Conservation (phyloP, 345 rosid species). For the Dipteronia dyeriana region DNA sequence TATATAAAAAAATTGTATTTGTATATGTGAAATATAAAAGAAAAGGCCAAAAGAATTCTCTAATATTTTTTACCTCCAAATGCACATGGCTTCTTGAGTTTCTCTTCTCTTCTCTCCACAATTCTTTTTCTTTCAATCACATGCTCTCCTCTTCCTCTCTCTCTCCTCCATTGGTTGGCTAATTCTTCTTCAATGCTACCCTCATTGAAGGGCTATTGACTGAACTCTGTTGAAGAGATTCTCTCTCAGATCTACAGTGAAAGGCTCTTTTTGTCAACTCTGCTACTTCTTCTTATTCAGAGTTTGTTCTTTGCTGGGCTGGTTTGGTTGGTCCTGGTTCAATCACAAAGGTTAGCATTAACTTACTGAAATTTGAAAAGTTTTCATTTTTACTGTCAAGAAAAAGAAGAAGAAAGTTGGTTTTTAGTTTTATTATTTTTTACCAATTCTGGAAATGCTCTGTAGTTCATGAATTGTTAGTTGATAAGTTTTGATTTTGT, state of each 20-base stretch:
- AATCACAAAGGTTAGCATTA: constrained; percentile 30
- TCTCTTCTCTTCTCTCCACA: constrained; percentile 36
- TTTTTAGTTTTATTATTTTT: background rate
- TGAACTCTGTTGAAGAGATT: constrained; percentile 31
- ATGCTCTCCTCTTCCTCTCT: constrained; percentile 39
- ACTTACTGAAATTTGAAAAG: background rate
- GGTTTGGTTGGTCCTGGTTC: constrained; percentile 21
- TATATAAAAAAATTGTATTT: background rate
- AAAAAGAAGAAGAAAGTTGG: background rate
- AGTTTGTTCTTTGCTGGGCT: constrained; percentile 22
- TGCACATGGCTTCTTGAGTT: constrained; percentile 60
- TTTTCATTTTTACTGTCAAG: background rate
- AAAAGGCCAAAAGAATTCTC: constrained; percentile 39
- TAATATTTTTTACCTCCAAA: constrained; percentile 62
- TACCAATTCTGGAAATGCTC: constrained; percentile 2
- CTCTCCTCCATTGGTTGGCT: constrained; percentile 25
- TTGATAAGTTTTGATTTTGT: constrained; percentile 7
- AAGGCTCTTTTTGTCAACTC: constrained; percentile 18
- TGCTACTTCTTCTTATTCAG: constrained; percentile 23
- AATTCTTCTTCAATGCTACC: constrained; percentile 22
- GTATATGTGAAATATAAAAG: background rate
- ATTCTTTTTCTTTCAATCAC: constrained; percentile 43
- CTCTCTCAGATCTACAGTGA: constrained; percentile 52
- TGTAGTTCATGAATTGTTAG: background rate
- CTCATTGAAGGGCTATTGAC: constrained; percentile 46